phyloP scores from a whole-genome alignment of 1,284 basidiomycete genomes.

The Ganoderma leucocontextum region DNA sequence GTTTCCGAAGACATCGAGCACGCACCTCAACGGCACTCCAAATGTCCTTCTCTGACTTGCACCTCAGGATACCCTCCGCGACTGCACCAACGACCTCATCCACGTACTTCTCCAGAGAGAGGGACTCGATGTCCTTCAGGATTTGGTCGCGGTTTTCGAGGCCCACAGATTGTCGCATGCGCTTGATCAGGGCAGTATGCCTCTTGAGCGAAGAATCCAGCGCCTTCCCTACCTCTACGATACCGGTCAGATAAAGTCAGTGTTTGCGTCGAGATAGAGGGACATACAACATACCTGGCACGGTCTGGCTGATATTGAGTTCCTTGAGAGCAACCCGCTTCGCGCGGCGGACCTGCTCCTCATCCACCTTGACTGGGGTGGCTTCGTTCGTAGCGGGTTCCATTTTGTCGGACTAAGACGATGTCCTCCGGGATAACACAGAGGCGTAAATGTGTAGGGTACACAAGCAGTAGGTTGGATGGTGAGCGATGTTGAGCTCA shows the following conservation, averaged over 20 bases:
- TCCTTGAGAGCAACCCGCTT: constrained; percentile 66
- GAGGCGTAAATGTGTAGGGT: neutral
- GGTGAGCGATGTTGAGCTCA: constrained; percentile 14
- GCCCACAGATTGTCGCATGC: constrained; percentile 83
- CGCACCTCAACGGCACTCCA: constrained; percentile 92
- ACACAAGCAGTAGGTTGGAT: constrained; percentile 6
- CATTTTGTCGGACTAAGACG: constrained; percentile 23
- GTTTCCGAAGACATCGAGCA: constrained; percentile 18
- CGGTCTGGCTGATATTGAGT: constrained; percentile 55
- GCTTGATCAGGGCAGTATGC: constrained; percentile 93
- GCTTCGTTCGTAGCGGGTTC: constrained; percentile 32
- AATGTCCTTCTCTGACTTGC: constrained; percentile 90
- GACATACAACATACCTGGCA: constrained; percentile 52
- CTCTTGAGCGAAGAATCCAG: constrained; percentile 94
- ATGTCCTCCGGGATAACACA: neutral
- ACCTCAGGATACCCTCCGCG: constrained; percentile 85
- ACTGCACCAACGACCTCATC: constrained; percentile 93
- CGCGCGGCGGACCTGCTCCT: constrained; percentile 64
- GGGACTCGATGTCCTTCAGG: constrained; percentile 88
- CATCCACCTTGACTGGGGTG: constrained; percentile 57
- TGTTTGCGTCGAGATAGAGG: neutral
- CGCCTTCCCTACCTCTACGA: constrained; percentile 62
- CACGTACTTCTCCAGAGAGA: constrained; percentile 95
- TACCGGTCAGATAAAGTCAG: neutral
- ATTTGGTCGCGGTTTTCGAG: constrained; percentile 84